Base-by-base conservation (phyloP, 139 green algal genomes). In the Closterium sp. region DNA sequence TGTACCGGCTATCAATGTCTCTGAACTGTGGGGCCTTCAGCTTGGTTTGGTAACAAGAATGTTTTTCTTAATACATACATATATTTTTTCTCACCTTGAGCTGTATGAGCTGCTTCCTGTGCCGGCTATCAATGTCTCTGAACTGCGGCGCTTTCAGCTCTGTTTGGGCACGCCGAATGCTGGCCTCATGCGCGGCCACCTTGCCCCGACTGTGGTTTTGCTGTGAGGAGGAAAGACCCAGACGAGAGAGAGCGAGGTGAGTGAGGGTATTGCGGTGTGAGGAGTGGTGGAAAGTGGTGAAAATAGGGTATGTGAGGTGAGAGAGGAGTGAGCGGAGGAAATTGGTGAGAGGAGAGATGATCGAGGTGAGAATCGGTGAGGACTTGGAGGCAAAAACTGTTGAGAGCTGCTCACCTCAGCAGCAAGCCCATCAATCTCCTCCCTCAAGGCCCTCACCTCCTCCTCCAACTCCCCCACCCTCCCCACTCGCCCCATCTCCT, bases 1-100 rank as follows among this genome's bases (percentile, higher is more conserved):
- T 91, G 95, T 97, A 97, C 32, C 94, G 93, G 3, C 31, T 21
- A 17, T 97, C 95, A 29, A 99, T 98, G 88, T 98, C 94, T 1
- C 94, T 70, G 95, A 97, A 98, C 85, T 97, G 94, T 73, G 94
- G 84, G 4, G 89, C 94, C 29, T 87, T 87, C 50, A 98, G 94
- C 24, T 97, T 95, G 30, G 21, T 45, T 13, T 22, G 50, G 31
- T n/a, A n/a, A n/a, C n/a, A n/a, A n/a, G n/a, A n/a, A n/a, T n/a
- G n/a, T n/a, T n/a, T n/a, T n/a, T n/a, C n/a, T 38, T 38, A 2
- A 38, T 38, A 38, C 32, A 38, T 38, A 38, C 3, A 7, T 38
- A 38, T 38, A 38, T 38, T 38, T 38, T 38, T 38, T 38, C 32
- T 19, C 11, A 94, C 91, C 91, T 95, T 95, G 42, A 95, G 93